These are phyloP conservation scores for Pseudonitzschia multistriata DNA, from an alignment of 108 stramenopile genomes.

Conservation along the genomic window DNA sequence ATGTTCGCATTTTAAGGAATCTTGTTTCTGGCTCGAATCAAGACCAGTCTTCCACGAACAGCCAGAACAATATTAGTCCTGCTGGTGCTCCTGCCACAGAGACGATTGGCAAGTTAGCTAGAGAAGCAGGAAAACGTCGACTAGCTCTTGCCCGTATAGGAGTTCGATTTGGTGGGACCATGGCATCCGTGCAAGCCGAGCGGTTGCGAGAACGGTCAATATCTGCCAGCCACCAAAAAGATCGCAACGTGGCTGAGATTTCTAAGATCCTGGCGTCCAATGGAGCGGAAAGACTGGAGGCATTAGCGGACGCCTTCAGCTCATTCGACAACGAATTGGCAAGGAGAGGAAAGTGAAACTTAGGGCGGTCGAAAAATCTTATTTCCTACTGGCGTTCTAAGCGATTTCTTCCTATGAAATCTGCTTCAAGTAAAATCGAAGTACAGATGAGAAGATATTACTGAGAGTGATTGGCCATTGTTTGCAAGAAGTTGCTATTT, in stretches of 20 bases:
- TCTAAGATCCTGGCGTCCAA: neutral
- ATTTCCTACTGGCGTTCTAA: too few species aligned
- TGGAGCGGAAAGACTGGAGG: slow-evolving; percentile 10
- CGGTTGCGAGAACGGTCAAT: slow-evolving; percentile 36
- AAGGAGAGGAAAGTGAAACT: neutral
- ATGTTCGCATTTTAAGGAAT: slow-evolving; percentile 8
- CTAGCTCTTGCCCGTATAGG: slow-evolving; percentile 38
- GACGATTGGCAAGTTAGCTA: slow-evolving; percentile 17
- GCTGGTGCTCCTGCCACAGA: neutral
- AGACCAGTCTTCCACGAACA: neutral
- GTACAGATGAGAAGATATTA: too few species aligned
- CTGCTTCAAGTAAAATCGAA: too few species aligned
- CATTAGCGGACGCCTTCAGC: neutral
- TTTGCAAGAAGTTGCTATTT: too few species aligned
- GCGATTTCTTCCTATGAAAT: too few species aligned
- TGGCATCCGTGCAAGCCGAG: slow-evolving; percentile 28
- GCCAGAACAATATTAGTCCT: neutral
- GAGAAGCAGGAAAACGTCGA: slow-evolving; percentile 37
- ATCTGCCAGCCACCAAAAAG: neutral
- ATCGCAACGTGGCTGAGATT: slow-evolving; percentile 1
- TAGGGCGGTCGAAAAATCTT: neutral
- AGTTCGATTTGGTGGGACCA: slow-evolving; percentile 32
- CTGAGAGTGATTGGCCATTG: too few species aligned
- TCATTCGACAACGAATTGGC: slow-evolving; percentile 5
- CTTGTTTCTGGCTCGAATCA: neutral